These are phyloP conservation scores for Fusarium buxicola DNA, from an alignment of 2,329 filamentous ascomycete genomes.

Conservation along the genomic window DNA sequence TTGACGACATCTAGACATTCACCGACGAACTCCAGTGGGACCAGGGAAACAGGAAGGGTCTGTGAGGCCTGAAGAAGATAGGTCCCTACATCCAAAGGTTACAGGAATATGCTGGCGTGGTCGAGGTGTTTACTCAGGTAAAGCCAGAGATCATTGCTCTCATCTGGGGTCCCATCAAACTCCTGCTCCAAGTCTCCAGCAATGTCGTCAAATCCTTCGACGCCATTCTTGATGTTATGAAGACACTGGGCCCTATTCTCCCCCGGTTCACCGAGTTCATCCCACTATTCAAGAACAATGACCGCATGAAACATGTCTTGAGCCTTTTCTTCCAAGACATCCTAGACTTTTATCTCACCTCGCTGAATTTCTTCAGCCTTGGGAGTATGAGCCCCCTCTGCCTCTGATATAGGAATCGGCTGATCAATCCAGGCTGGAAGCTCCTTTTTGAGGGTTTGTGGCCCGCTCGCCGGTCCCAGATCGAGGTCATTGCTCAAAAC, in stretches of 20 bases:
- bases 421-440: no score
- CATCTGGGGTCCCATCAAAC: slow-evolving; percentile 26
- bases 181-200: neutral
- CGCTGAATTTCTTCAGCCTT: slow-evolving; percentile 7
- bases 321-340: slow-evolving; percentile 20
- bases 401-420: no score
- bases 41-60: slow-evolving; percentile 40
- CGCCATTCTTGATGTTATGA: neutral
- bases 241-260: slow-evolving; percentile 8
- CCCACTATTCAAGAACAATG: neutral
- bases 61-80: slow-evolving; percentile 49
- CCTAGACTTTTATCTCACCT: slow-evolving; percentile 12
- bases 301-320: slow-evolving; percentile 7
- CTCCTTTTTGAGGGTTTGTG: no score
- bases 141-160: slow-evolving; percentile 20
- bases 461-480: no score
- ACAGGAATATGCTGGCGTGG: neutral
- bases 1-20: no score
- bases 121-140: slow-evolving; percentile 15
- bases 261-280: neutral
- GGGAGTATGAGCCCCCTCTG: neutral
- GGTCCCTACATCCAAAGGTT: slow-evolving; percentile 34
- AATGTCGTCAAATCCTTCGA: neutral
- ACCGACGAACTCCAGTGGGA: neutral
- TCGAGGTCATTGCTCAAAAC: no score